Evolutionary conservation across 192 early-diverging fungal species (phyloP).

Genomic region (Tieghemiomyces parasiticus): DNA sequence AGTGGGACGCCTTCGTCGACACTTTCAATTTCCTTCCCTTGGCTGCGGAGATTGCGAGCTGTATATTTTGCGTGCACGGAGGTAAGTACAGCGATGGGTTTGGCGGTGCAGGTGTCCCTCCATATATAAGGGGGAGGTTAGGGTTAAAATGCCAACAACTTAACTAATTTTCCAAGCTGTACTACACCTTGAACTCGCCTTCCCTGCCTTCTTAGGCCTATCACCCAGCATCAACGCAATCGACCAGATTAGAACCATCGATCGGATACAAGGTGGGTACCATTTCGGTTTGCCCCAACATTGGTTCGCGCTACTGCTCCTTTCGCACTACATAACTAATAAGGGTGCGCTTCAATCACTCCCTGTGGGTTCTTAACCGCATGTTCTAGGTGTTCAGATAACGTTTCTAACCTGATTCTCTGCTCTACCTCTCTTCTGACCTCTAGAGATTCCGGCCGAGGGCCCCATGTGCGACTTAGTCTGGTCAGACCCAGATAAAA

Average conservation of each 20-base stretch:
- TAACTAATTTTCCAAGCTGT: neutral
- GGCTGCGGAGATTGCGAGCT: conserved; percentile 4
- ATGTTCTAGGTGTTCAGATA: too few species aligned
- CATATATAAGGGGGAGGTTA: neutral
- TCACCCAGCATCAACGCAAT: conserved; percentile 72
- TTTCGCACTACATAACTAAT: too few species aligned
- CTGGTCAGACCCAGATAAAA: conserved; percentile 74
- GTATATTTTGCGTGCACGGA: conserved; percentile 11
- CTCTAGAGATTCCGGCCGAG: conserved; percentile 80
- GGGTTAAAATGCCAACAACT: neutral
- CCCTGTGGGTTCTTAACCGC: too few species aligned
- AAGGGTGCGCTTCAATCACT: too few species aligned
- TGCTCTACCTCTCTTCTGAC: neutral
- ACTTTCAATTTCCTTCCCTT: conserved; percentile 5
- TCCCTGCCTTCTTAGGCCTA: conserved; percentile 24
- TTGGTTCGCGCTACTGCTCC: too few species aligned
- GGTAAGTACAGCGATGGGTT: neutral
- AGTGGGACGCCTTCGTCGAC: conserved; percentile 3
- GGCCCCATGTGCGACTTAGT: conserved; percentile 92
- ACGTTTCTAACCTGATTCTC: neutral
- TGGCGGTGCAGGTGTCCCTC: neutral
- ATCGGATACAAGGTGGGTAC: conserved; percentile 66
- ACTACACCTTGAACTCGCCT: too few species aligned
- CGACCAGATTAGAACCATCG: conserved; percentile 75
- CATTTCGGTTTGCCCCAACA: too few species aligned